Evolutionary conservation across 164 flowering plant genomes (phyloP).

Genomic region (Sextonia rubra): DNA sequence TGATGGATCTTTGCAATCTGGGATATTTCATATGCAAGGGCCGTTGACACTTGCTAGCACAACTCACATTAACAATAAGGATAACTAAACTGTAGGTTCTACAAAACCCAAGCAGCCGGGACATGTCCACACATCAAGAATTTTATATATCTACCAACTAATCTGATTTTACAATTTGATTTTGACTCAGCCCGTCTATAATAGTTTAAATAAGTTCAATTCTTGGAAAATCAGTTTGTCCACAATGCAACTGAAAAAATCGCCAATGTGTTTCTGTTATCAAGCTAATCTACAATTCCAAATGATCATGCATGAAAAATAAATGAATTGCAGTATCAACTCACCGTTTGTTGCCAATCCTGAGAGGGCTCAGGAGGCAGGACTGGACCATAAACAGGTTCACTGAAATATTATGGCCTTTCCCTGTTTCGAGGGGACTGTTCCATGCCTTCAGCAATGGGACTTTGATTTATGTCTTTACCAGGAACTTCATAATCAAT

Average conservation of each 20-base stretch:
- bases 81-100: too few species aligned
- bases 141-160: not conserved
- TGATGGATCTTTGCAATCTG: too few species aligned
- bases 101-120: too few species aligned
- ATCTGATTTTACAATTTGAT: not conserved
- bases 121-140: too few species aligned
- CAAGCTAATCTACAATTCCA: not conserved
- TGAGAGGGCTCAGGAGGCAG: constrained; percentile 63
- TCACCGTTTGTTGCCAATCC: constrained; percentile 78
- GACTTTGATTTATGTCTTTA: constrained; percentile 80
- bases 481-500: constrained; percentile 64
- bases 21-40: too few species aligned
- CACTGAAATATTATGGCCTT: constrained; percentile 56
- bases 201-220: too few species aligned
- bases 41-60: too few species aligned
- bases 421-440: constrained; percentile 88
- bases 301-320: not conserved
- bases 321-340: constrained; percentile 19
- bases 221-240: not conserved
- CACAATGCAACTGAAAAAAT: not conserved
- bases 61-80: too few species aligned
- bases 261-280: not conserved
- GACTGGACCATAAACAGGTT: constrained; percentile 86
- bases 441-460: constrained; percentile 90
- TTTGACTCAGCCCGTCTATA: too few species aligned